These are phyloP conservation scores for Bromus sterilis DNA, from an alignment of 176 grass and related monocot genomes.

Conservation along the genomic window DNA sequence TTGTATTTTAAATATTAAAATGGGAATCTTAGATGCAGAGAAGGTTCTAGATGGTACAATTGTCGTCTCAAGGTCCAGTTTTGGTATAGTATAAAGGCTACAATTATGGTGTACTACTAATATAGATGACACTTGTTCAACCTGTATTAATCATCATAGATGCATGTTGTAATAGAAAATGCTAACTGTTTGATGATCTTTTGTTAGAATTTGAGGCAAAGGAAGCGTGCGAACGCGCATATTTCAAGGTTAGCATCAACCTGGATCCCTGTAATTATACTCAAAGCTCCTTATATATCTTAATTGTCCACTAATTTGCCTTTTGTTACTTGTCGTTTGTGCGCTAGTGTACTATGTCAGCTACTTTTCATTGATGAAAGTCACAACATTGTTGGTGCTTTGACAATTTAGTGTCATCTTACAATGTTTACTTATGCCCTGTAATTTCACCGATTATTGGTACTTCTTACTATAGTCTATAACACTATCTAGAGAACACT, in stretches of 20 bases:
- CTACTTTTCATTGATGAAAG: background rate
- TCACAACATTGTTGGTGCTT: background rate
- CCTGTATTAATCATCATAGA: background rate
- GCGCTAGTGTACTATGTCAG: background rate
- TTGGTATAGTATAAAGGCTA: background rate
- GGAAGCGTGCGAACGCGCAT: slow-evolving; percentile 84
- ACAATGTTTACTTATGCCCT: background rate
- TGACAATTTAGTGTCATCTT: background rate
- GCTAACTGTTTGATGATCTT: slow-evolving; percentile 17
- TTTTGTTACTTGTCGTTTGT: background rate
- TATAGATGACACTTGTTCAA: background rate
- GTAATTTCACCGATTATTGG: slow-evolving; percentile 1
- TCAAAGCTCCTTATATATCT: background rate
- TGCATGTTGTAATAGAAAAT: background rate
- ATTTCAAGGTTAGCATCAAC: slow-evolving; percentile 69
- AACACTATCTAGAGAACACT: slow-evolving; percentile 1
- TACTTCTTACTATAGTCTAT: background rate
- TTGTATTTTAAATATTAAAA: background rate
- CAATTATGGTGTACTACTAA: background rate
- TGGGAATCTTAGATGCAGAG: background rate
- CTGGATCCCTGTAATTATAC: slow-evolving; percentile 1
- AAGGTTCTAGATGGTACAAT: background rate
- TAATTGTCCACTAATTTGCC: background rate
- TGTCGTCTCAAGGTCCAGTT: background rate
- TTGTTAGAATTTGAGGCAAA: slow-evolving; percentile 74